Evolutionary conservation across 495 filamentous ascomycete genomes (phyloP), one percentile per base, ranked within the genome.

Genomic region (Bombardia bombarda): DNA sequence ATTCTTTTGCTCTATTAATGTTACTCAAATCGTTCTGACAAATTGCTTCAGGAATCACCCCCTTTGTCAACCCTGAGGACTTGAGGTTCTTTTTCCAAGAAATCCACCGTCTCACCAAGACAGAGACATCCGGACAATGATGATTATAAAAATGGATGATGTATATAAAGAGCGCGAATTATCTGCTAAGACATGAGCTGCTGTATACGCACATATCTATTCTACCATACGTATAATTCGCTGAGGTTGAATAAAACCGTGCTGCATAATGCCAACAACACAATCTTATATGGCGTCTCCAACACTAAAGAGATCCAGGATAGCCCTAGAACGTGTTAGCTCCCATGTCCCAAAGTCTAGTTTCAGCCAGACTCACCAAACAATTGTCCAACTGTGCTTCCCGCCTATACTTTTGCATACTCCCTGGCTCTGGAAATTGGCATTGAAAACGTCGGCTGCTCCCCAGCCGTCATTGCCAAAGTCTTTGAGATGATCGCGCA

Each of bases 81-180:
- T 68, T 98, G 42, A 86, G 75, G 56, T 93, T 90, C 68, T 98
- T 82, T 74, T 93, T 97, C 48, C 70, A 93, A 62, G 93, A 98
- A 64, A 79, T 96, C 42, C 86, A 93, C 57, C 83, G 87, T 40
- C 66, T 77, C 35, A 74, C 69, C 46, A 66, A 58, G 36, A 62
- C 40, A 0, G 40, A 48, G 32, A 7, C n/a, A 34, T 19, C n/a
- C 17, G 7, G n/a, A n/a, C 14, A 9, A 19, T 34, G 17, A n/a
- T 34, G 13, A n/a, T 18, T n/a, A 5, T 12, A 22, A 17, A 31
- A 22, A 1, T 0, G 19, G 13, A n/a, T n/a, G n/a, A n/a, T n/a
- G n/a, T n/a, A n/a, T n/a, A n/a, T n/a, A n/a, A n/a, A n/a, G n/a
- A n/a, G n/a, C n/a, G n/a, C n/a, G n/a, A n/a, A n/a, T n/a, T n/a